Percentiles rank a stretch among this genome's conserved stretches.
Conservation (phyloP, 176 grass and related monocot species). For the Typha latifolia region DNA sequence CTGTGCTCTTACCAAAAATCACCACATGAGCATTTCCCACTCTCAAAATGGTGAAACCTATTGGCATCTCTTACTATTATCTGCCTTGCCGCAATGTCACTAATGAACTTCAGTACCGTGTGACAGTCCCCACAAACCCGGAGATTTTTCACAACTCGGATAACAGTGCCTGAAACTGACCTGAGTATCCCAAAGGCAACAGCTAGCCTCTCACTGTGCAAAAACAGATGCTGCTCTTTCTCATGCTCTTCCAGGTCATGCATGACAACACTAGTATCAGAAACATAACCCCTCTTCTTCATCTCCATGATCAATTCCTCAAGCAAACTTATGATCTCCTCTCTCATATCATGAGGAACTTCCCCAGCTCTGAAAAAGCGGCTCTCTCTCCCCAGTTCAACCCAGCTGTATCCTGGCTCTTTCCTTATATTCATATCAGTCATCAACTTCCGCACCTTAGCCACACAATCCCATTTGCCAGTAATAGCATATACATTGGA, state of each 20-base stretch:
- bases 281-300: constrained; percentile 66
- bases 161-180: constrained; percentile 46
- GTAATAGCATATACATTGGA: constrained; percentile 77
- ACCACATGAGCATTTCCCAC: constrained; percentile 52
- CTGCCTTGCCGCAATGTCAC: constrained; percentile 38
- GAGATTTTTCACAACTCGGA: constrained; percentile 65
- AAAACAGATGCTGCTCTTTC: constrained; percentile 73
- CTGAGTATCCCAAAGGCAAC: constrained; percentile 69
- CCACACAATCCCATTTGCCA: constrained; percentile 58
- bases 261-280: constrained; percentile 80
- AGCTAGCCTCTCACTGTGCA: constrained; percentile 85
- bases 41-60: constrained; percentile 65
- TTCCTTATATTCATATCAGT: constrained; percentile 48
- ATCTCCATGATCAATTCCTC: constrained; percentile 42
- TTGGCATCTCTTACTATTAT: constrained; percentile 53
- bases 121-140: constrained; percentile 70
- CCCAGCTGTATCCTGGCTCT: constrained; percentile 64
- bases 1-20: constrained; percentile 57
- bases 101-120: constrained; percentile 59
- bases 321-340: constrained; percentile 56
- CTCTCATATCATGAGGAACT: constrained; percentile 38
- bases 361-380: constrained; percentile 59
- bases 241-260: constrained; percentile 90
- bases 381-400: constrained; percentile 53
- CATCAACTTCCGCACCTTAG: constrained; percentile 55